Evolutionary conservation across 2,329 filamentous ascomycete species (phyloP).

Genomic region (Diaporthe aspalathi): DNA sequence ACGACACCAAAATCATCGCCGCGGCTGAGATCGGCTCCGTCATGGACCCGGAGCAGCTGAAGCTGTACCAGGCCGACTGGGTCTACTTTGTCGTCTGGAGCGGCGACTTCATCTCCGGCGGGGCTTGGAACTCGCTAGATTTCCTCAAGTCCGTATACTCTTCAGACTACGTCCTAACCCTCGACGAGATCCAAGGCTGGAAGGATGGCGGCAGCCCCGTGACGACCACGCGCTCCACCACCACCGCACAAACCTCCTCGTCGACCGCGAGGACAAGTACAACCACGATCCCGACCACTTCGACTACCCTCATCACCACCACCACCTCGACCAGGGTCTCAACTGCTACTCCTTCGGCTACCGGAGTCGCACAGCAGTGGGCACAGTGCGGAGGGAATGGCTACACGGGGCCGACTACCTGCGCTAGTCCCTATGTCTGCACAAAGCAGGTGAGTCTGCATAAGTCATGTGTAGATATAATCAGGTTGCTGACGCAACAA

Average conservation of each 20-base stretch:
- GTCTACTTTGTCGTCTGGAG: constrained; percentile 60
- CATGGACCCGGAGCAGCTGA: constrained; percentile 54
- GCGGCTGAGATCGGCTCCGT: constrained; percentile 60
- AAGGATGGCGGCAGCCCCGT: neutral
- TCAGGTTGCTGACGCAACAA: neutral
- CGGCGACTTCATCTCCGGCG: constrained; percentile 56
- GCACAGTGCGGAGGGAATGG: constrained; percentile 12
- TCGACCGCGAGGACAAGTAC: constrained; percentile 2
- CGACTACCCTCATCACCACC: neutral
- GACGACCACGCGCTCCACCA: constrained; percentile 3
- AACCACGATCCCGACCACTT: neutral
- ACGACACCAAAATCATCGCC: constrained; percentile 60
- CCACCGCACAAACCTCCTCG: neutral
- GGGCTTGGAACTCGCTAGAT: constrained; percentile 54
- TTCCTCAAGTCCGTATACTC: constrained; percentile 51
- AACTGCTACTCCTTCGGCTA: constrained; percentile 1
- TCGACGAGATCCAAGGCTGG: constrained; percentile 52
- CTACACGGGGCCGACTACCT: neutral
- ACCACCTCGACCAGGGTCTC: neutral
- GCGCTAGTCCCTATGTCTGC: constrained; percentile 8
- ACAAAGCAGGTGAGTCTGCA: constrained; percentile 7
- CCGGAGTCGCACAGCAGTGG: constrained; percentile 1
- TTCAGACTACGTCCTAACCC: constrained; percentile 42
- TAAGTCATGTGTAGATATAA: accelerated
- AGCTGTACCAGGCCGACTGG: constrained; percentile 60